Evolutionary conservation across 1,284 basidiomycete genomes (phyloP), one percentile per base, ranked within the genome.

Genomic region (Cryptococcus floricola): DNA sequence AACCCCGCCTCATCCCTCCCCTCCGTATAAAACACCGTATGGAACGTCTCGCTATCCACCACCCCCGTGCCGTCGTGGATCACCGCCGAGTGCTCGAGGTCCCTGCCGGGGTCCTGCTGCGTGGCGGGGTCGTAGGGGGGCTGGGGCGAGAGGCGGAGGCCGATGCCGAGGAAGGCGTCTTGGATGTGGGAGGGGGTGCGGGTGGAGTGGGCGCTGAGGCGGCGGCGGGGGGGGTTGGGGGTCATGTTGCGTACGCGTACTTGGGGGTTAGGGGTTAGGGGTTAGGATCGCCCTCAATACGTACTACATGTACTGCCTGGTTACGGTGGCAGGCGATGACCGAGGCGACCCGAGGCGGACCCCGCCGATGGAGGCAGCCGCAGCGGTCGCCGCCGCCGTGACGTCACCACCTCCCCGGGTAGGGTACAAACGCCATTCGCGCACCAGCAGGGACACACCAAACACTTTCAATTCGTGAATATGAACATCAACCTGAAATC

Each of bases 131-230:
- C 31, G 7, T 47, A 48, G 5, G 44, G 8, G 2, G 61, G 49
- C n/a, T 56, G 52, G 19, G 57, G 55, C 9, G 12, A 34, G 13
- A 68, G 54, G 10, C 53, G 25, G 28, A 70, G 44, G 3, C 61
- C 68, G 8, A 72, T 48, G 19, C 70, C 70, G n/a, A 72, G 47
- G 56, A 72, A 72, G 50, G 65, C 59, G 53, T 72, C 70, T 49
- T 67, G 62, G 42, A 67, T 61, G 42, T 49, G 34, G n/a, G 61
- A 53, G 1, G 67, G 67, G 13, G 61, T 50, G 14, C 69, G 59
- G n/a, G 58, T 53, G 6, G 65, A 66, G 14, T 31, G 13, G n/a
- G 57, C 25, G 3, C 67, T 65, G 19, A 71, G 50, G 34, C 60
- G 54, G 27, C 69, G 41, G 31, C 31, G 31, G 31, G 31, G 31